Base-by-base conservation (phyloP, 495 filamentous ascomycete species). In the Poronia punctata region DNA sequence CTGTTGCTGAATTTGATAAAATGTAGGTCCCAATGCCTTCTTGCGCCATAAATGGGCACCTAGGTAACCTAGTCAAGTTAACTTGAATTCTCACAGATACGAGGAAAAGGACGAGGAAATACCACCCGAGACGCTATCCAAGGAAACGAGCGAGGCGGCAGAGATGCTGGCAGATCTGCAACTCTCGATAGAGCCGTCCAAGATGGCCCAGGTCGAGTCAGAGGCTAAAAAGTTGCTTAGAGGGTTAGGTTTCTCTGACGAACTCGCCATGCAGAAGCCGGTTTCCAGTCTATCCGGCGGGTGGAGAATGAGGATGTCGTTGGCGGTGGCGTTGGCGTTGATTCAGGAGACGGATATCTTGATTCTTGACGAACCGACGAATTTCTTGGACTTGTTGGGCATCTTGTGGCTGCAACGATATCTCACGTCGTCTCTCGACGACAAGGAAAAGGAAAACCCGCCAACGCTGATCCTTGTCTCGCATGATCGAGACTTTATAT, bases 311-410 rank as follows among this genome's bases (percentile, higher is more conserved):
- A 72, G 86, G 26, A 78, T 72, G 32, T 70, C 76, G 41, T 70
- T 90, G 5, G 84, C 84, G 2, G 68, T 71, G 11, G 70, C 75
- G 9, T 27, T 22, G 25, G 22, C 1, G 35, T 68, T 93, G 8
- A 68, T 83, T 4, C 78, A 84, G 49, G 67, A 76, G n/a, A 72
- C 82, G 0, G 83, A 89, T 48, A 76, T 90, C 34, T 70, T 90
- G 48, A 82, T 93, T 34, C 78, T 93, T 12, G 86, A 93, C 65
- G 86, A 93, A 51, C 86, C 86, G 3, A 90, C 86, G 35, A 90
- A 90, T 55, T 89, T 83, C 56, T 68, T 90, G 2, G 86, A 93
- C 54, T 71, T 93, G 0, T 68, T 85, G 0, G 80, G 80, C n/a
- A 83, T 90, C 16, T 74, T 90, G 19, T 93, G 86, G 86, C 72